These are phyloP conservation scores for Mycena maculata DNA, from an alignment of 768 basidiomycete genomes.

Conservation along the genomic window DNA sequence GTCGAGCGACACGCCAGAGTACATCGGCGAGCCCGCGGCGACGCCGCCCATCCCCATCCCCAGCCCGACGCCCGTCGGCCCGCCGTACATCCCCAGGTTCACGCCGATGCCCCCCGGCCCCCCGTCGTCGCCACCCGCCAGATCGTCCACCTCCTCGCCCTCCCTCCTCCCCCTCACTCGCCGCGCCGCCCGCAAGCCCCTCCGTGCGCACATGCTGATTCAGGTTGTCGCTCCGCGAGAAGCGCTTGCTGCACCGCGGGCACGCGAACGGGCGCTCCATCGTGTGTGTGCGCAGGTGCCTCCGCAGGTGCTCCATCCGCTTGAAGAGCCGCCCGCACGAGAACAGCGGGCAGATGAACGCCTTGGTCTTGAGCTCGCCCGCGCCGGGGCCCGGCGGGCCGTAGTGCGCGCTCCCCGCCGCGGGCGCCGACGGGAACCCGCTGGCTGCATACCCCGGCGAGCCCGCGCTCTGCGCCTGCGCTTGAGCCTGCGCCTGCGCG, in stretches of 20 bases:
- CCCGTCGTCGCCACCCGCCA: slow-evolving; percentile 44
- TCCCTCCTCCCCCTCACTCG: slow-evolving; percentile 41
- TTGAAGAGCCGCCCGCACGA: slow-evolving; percentile 91
- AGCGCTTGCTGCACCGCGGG: slow-evolving; percentile 79
- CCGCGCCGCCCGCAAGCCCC: slow-evolving; percentile 53
- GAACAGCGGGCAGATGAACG: slow-evolving; percentile 84
- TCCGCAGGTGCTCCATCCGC: slow-evolving; percentile 90
- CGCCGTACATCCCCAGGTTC: slow-evolving; percentile 39
- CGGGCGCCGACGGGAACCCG: slow-evolving; percentile 9
- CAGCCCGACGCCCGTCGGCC: slow-evolving; percentile 34
- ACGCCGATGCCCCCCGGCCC: slow-evolving; percentile 34
- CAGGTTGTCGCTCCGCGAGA: slow-evolving; percentile 91
- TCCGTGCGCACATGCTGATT: slow-evolving; percentile 90
- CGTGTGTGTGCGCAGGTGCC: slow-evolving; percentile 90
- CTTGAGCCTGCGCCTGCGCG: slow-evolving; percentile 40
- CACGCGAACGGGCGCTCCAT: slow-evolving; percentile 89
- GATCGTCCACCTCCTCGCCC: slow-evolving; percentile 42
- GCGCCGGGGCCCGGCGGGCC: slow-evolving; percentile 34
- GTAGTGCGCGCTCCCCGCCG: background rate
- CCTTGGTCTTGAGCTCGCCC: slow-evolving; percentile 61
- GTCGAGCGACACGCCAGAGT: slow-evolving; percentile 48
- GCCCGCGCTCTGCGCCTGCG: slow-evolving; percentile 12
- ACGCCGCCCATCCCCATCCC: slow-evolving; percentile 41
- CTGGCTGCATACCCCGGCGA: slow-evolving; percentile 17
- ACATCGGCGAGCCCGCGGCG: slow-evolving; percentile 36